phyloP scores from a whole-genome alignment of 225 moss, liverwort and hornwort species.

The Pseudoscleropodium purum region DNA sequence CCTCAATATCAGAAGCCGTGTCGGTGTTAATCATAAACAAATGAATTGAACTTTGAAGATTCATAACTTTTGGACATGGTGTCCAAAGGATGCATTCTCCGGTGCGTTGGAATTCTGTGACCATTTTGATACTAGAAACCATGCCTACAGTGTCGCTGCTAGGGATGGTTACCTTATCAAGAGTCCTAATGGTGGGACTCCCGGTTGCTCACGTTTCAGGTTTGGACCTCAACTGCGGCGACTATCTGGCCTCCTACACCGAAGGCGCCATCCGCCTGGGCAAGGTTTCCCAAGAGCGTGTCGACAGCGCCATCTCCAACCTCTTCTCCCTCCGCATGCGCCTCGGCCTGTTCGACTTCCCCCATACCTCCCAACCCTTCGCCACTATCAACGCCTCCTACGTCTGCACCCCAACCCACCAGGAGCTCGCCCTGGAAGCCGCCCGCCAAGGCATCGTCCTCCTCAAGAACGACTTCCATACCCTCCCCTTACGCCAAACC shows the following conservation, averaged over 20 bases:
- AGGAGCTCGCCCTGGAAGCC: conserved; percentile 66
- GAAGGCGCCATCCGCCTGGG: conserved; percentile 47
- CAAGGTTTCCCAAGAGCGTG: conserved; percentile 37
- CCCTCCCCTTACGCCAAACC: conserved; percentile 31
- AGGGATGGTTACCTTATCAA: not conserved
- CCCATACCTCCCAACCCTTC: conserved; percentile 29
- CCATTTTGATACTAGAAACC: not conserved
- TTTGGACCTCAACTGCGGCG: conserved; percentile 84
- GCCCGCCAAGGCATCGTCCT: conserved; percentile 80
- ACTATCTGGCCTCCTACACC: conserved; percentile 47
- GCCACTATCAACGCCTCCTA: conserved; percentile 36
- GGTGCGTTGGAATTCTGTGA: not conserved
- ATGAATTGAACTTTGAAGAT: not conserved
- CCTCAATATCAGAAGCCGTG: not conserved
- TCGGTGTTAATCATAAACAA: not conserved
- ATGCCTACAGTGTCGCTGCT: not conserved
- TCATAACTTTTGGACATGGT: not conserved
- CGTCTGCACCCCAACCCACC: conserved; percentile 55
- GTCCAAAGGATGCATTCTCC: not conserved
- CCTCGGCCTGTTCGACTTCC: conserved; percentile 79
- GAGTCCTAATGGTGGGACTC: not conserved
- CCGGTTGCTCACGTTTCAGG: conserved; percentile 4
- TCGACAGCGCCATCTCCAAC: conserved; percentile 52
- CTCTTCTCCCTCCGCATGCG: conserved; percentile 63
- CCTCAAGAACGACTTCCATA: conserved; percentile 55